Evolutionary conservation across 2,329 filamentous ascomycete species (phyloP).

Genomic region (Alternaria arbusti): DNA sequence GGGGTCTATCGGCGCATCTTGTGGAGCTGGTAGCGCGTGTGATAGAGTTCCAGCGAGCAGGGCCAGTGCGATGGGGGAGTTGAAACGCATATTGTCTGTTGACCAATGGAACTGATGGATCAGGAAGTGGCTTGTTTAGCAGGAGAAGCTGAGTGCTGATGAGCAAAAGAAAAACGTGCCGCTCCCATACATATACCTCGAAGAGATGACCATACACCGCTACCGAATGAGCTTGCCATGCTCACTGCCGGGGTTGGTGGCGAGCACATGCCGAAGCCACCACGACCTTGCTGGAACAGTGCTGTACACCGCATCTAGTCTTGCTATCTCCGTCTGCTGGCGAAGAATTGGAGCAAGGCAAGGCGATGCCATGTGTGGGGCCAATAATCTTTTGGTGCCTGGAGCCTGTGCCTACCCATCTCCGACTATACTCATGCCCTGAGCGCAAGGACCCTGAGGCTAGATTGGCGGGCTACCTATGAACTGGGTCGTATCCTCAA

Average conservation of each 20-base stretch:
- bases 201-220: background rate
- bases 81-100: slow-evolving; percentile 34
- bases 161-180: background rate
- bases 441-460: background rate
- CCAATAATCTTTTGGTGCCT: background rate
- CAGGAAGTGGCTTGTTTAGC: background rate
- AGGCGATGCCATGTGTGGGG: background rate
- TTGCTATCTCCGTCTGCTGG: background rate
- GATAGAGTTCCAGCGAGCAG: slow-evolving; percentile 32
- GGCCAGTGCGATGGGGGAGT: slow-evolving; percentile 26
- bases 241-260: slow-evolving; percentile 6
- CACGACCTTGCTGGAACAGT: slow-evolving; percentile 2
- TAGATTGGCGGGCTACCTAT: background rate
- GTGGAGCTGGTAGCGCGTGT: slow-evolving; percentile 31
- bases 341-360: background rate
- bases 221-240: background rate
- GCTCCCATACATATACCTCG: background rate
- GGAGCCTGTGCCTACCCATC: background rate
- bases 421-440: background rate
- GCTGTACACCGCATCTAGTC: slow-evolving; percentile 1
- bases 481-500: background rate
- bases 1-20: slow-evolving; percentile 16
- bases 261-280: background rate
- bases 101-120: background rate
- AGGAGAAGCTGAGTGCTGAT: background rate